A percentile compares a stretch with the other conserved stretches of the same genome.
phyloP scores from a whole-genome alignment of 345 rosid species.

The Lumnitzera racemosa region DNA sequence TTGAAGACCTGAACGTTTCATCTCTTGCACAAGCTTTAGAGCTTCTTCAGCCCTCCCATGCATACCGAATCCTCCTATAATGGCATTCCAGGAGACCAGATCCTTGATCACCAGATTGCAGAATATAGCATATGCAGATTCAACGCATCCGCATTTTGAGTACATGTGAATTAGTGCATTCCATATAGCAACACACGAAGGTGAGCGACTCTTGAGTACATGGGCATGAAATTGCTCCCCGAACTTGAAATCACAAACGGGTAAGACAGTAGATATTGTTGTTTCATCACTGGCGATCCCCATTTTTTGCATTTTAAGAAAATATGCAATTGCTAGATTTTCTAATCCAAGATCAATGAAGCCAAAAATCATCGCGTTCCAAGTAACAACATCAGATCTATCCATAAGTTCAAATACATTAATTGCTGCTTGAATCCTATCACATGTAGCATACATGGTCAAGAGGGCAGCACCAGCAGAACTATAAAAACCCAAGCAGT shows the following conservation, averaged over 20 bases:
- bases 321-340: conserved; percentile 22
- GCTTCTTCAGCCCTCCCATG: conserved; percentile 32
- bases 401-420: conserved; percentile 29
- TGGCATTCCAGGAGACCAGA: conserved; percentile 36
- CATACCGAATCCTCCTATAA: conserved; percentile 31
- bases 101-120: conserved; percentile 19
- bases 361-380: conserved; percentile 38
- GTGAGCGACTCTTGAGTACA: conserved; percentile 12
- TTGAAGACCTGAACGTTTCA: conserved; percentile 16
- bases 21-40: conserved; percentile 24
- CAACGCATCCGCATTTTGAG: conserved; percentile 26
- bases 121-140: conserved; percentile 19
- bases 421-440: conserved; percentile 16
- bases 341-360: conserved; percentile 19
- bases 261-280: conserved; percentile 30
- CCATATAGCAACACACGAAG: conserved; percentile 16
- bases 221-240: conserved; percentile 32
- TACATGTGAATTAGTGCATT: conserved; percentile 38
- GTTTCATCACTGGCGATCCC: conserved; percentile 21
- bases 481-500: conserved; percentile 13
- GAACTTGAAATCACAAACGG: conserved; percentile 19
- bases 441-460: conserved; percentile 27
- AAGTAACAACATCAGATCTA: conserved; percentile 26
- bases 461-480: conserved; percentile 30
- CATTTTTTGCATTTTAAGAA: conserved; percentile 19